Evolutionary conservation across 306 rosid genomes (phyloP).

Genomic region (Pachyrhizus erosus): DNA sequence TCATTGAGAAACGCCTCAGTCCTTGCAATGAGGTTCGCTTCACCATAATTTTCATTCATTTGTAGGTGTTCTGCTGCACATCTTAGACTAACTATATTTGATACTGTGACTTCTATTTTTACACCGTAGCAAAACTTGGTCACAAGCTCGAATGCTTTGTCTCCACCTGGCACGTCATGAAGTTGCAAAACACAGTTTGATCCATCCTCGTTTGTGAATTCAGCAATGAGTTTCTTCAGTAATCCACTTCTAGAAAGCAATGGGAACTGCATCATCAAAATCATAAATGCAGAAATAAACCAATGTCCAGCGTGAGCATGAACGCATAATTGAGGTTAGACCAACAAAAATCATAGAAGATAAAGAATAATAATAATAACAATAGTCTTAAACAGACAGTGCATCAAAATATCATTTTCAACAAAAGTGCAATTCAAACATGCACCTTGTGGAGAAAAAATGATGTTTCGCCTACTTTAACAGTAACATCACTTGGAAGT

Average conservation of each 20-base stretch:
- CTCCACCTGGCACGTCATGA: conserved; percentile 84
- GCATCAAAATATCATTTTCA: conserved; percentile 15
- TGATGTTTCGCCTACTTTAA: conserved; percentile 72
- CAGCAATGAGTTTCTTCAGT: conserved; percentile 69
- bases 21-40: conserved; percentile 65
- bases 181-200: conserved; percentile 59
- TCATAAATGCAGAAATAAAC: not conserved
- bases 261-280: conserved; percentile 71
- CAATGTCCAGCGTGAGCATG: conserved; percentile 4
- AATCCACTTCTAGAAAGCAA: conserved; percentile 89
- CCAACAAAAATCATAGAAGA: too few species aligned
- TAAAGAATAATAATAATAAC: not conserved
- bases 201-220: conserved; percentile 57
- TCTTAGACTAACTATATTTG: conserved; percentile 74
- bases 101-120: conserved; percentile 65
- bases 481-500: conserved; percentile 72
- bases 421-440: conserved; percentile 26
- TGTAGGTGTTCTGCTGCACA: conserved; percentile 83
- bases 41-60: conserved; percentile 78
- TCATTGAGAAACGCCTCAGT: conserved; percentile 69
- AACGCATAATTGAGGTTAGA: not conserved
- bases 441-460: conserved; percentile 85
- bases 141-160: conserved; percentile 71
- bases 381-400: not conserved
- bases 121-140: conserved; percentile 76